phyloP scores from a whole-genome alignment of 2,329 filamentous ascomycete species.

The Zymoseptoria ardabiliae region DNA sequence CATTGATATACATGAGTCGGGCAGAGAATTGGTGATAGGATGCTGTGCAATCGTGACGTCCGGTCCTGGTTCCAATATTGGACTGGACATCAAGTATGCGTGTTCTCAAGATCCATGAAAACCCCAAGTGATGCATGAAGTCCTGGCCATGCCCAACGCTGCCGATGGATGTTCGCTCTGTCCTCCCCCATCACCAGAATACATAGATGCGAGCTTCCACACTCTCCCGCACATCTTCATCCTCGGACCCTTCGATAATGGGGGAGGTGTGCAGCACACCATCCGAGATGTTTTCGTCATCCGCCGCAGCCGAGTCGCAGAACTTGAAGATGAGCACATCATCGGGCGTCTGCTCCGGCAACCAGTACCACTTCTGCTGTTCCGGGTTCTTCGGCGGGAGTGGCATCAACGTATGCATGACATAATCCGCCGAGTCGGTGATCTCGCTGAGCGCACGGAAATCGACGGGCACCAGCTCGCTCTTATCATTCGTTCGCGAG shows the following conservation, averaged over 20 bases:
- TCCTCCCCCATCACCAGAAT: conserved; percentile 1
- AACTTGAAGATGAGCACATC: conserved; percentile 6
- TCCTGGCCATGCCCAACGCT: no score
- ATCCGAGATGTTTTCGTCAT: not conserved
- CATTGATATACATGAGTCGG: no score
- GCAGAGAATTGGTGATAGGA: no score
- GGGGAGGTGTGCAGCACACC: conserved; percentile 2
- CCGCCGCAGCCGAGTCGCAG: conserved; percentile 1
- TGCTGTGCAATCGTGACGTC: no score
- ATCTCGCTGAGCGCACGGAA: not conserved
- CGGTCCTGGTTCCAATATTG: no score
- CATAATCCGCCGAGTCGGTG: not conserved
- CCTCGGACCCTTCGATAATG: conserved; percentile 3
- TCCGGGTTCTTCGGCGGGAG: not conserved
- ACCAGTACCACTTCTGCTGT: conserved; percentile 7
- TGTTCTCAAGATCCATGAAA: no score
- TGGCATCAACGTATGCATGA: not conserved
- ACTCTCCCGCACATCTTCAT: conserved; percentile 1
- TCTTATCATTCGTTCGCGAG: not conserved
- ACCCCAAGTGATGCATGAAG: no score
- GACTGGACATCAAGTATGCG: no score
- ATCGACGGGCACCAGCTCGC: not conserved
- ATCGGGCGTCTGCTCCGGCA: not conserved
- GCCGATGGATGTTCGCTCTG: no score
- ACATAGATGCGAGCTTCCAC: conserved; percentile 5